Base-by-base conservation (phyloP, 352 stramenopile genomes). In the Pythium rishiriense region DNA sequence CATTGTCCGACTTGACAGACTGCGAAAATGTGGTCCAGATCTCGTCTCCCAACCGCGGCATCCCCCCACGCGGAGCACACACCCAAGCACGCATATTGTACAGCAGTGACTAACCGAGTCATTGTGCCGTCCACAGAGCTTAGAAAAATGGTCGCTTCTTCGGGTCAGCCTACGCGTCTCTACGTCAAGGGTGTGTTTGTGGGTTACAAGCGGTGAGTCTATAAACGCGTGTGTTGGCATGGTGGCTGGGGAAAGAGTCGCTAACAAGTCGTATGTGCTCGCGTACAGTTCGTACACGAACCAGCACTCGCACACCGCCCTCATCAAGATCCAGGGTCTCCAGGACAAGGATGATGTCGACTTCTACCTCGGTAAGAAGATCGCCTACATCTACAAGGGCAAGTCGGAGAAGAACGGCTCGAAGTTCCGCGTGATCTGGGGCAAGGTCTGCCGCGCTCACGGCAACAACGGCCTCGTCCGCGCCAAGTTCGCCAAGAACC, bases 381-480 rank as follows among this genome's bases (percentile, higher is more conserved):
- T 99, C 70, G 98, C 97, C 42, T 99, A 99, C 91, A 99, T 99
- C 76, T 99, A 99, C 93, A 99, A 99, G 93, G 88, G 79, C 79
- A 94, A 95, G 81, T 83, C 80, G 60, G 72, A 94, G 62, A 97
- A 96, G 95, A 98, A 98, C 76, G 94, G 91, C 81, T 94, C 92
- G 61, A 99, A 99, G 83, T 99, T 98, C 90, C 93, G 97, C 72
- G 96, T 99, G 64, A 98, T 99, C 69, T 99, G 98, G 97, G 98
- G 98, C 76, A 99, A 98, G 81, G 96, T 99, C 47, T 96, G 81
- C 72, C 91, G 97, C 59, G 82, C 93, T 54, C 98, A 99, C 81
- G 98, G 98, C 78, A 98, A 91, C 81, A 99, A 99, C 81, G 98
- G 98, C 64, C 91, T 99, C 56, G 97, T 99, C 42, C 94, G 96